Evolutionary conservation across 148 eudicot species (phyloP).

Genomic region (Nepenthes mirabilis): DNA sequence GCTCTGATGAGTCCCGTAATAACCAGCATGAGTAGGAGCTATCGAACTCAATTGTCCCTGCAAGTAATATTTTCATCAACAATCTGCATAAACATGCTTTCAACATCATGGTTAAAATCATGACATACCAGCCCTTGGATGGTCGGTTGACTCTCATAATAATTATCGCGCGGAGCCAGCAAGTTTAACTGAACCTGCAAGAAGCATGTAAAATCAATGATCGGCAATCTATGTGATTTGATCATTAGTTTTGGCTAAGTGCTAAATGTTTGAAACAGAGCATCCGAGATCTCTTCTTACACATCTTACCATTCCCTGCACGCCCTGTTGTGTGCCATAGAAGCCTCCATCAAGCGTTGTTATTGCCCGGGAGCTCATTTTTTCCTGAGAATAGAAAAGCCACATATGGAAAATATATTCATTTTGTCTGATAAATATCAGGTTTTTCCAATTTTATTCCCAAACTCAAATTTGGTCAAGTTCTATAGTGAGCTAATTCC

Average conservation of each 20-base stretch:
- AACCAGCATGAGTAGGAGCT: slow-evolving; percentile 73
- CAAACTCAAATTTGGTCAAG: not conserved
- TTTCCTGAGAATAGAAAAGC: slow-evolving; percentile 43
- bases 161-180: slow-evolving; percentile 84
- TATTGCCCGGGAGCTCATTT: slow-evolving; percentile 51
- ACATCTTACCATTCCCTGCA: slow-evolving; percentile 76
- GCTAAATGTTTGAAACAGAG: not conserved
- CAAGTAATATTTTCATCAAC: slow-evolving; percentile 5
- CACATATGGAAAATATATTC: not conserved
- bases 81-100: not conserved
- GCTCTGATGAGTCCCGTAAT: slow-evolving; percentile 57
- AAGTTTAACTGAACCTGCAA: slow-evolving; percentile 73
- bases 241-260: not conserved
- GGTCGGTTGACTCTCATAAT: slow-evolving; percentile 59
- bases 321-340: slow-evolving; percentile 64
- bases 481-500: no score
- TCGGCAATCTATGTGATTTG: not conserved
- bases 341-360: slow-evolving; percentile 52
- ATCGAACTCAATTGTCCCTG: slow-evolving; percentile 80
- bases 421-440: not conserved
- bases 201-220: slow-evolving; percentile 8
- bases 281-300: not conserved
- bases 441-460: no score
- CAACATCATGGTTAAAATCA: slow-evolving; percentile 6
- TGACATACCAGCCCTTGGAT: slow-evolving; percentile 79